phyloP scores from a whole-genome alignment of 2,329 filamentous ascomycete species.

The Sarocladium kiliense region DNA sequence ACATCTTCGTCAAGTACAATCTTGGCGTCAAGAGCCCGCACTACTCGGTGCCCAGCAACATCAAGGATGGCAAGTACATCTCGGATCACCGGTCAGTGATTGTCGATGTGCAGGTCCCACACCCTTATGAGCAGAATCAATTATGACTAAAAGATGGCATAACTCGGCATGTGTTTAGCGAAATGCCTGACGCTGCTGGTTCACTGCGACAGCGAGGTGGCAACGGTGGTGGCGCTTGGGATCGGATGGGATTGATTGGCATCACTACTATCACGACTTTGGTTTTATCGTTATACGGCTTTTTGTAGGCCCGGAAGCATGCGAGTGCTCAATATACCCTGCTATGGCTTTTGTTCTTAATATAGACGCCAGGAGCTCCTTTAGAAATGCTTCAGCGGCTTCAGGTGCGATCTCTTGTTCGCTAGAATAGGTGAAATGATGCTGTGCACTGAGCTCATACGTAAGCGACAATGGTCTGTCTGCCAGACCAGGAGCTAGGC shows the following conservation, averaged over 20 bases:
- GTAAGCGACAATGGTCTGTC: background rate
- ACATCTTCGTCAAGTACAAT: conserved; percentile 25
- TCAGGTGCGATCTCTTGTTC: background rate
- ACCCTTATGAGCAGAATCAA: too few relatives aligned
- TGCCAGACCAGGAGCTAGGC: background rate
- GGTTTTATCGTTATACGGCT: too few relatives aligned
- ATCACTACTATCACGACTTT: too few relatives aligned
- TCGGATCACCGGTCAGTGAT: conserved; percentile 28
- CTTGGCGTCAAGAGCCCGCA: conserved; percentile 15
- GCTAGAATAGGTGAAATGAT: background rate
- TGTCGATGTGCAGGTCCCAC: conserved; percentile 21
- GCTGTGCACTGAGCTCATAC: background rate
- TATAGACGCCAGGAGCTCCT: background rate
- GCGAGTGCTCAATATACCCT: too few relatives aligned
- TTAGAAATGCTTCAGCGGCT: background rate
- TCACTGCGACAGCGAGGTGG: too few relatives aligned
- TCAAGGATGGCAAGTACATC: conserved; percentile 21
- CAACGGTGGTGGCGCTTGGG: too few relatives aligned
- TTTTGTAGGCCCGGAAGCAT: too few relatives aligned
- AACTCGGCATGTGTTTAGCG: too few relatives aligned
- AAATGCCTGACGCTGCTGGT: too few relatives aligned
- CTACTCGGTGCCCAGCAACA: background rate
- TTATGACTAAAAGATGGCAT: too few relatives aligned
- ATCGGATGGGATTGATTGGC: too few relatives aligned
- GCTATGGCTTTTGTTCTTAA: too few relatives aligned